Conservation (phyloP, 2,329 filamentous ascomycete genomes). For the Alternaria postmessia region DNA sequence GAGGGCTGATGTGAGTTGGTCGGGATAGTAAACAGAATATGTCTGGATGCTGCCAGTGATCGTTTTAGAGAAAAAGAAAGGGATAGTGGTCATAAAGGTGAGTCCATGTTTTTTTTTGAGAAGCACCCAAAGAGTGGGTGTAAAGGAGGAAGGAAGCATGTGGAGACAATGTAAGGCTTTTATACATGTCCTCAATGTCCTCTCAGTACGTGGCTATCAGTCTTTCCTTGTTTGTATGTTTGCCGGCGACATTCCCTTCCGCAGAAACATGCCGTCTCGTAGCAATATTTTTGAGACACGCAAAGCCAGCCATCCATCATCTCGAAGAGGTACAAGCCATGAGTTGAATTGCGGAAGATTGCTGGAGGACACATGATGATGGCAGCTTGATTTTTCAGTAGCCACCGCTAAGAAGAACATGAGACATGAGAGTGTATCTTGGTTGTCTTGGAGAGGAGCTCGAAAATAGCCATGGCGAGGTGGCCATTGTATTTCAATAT, state of each 20-base stretch:
- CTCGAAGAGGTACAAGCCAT: background rate
- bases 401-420: background rate
- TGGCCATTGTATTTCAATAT: too few relatives aligned
- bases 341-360: background rate
- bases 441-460: too few relatives aligned
- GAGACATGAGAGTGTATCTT: too few relatives aligned
- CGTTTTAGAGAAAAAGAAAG: too few relatives aligned
- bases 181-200: background rate
- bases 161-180: background rate
- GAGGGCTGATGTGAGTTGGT: too few relatives aligned
- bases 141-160: background rate
- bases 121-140: too few relatives aligned
- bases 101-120: too few relatives aligned
- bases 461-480: too few relatives aligned
- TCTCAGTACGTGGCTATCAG: too few relatives aligned
- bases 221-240: background rate
- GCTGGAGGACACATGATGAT: background rate
- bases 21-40: too few relatives aligned
- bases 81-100: too few relatives aligned
- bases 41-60: too few relatives aligned
- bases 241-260: background rate
- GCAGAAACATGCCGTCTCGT: background rate
- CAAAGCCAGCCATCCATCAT: background rate
- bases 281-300: background rate
- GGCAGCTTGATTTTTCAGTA: background rate